Conservation (phyloP, 2,329 filamentous ascomycete species). For the Aspergillus hortae region DNA sequence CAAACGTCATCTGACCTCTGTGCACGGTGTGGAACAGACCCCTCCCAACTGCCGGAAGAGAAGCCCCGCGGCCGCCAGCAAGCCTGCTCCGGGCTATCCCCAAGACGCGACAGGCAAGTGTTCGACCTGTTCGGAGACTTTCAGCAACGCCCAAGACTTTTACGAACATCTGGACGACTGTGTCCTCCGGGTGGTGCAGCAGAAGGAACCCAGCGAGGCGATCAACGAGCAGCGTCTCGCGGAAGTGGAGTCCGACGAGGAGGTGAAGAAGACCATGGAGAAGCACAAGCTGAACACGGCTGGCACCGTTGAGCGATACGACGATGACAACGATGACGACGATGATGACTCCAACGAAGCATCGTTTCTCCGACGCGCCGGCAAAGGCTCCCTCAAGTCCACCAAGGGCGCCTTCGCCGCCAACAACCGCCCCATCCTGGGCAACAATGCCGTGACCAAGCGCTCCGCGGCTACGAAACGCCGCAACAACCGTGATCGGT, state of each 20-base stretch:
- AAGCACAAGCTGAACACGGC: slow-evolving; percentile 52
- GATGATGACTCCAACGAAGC: slow-evolving; percentile 54
- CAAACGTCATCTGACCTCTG: slow-evolving; percentile 86
- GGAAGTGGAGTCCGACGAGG: slow-evolving; percentile 58
- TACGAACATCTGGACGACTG: slow-evolving; percentile 88
- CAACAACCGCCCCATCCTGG: slow-evolving; percentile 50
- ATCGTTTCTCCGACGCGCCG: slow-evolving; percentile 40
- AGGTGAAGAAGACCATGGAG: slow-evolving; percentile 56
- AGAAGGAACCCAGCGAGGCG: slow-evolving; percentile 55
- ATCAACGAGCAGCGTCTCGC: slow-evolving; percentile 55
- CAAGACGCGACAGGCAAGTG: slow-evolving; percentile 81
- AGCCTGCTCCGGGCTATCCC: slow-evolving; percentile 68
- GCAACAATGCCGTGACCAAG: slow-evolving; percentile 45
- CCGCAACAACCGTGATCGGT: slow-evolving; percentile 89
- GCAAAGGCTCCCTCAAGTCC: slow-evolving; percentile 46
- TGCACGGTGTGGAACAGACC: slow-evolving; percentile 89
- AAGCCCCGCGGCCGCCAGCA: slow-evolving; percentile 47
- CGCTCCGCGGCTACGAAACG: slow-evolving; percentile 58
- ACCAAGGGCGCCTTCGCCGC: slow-evolving; percentile 51
- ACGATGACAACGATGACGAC: slow-evolving; percentile 54
- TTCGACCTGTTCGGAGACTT: slow-evolving; percentile 83
- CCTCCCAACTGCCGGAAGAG: slow-evolving; percentile 88
- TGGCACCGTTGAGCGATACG: slow-evolving; percentile 49
- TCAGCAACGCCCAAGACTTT: slow-evolving; percentile 87
- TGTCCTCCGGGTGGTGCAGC: slow-evolving; percentile 61